Conservation (phyloP, 176 grass and related monocot species). For the Paspalum notatum region DNA sequence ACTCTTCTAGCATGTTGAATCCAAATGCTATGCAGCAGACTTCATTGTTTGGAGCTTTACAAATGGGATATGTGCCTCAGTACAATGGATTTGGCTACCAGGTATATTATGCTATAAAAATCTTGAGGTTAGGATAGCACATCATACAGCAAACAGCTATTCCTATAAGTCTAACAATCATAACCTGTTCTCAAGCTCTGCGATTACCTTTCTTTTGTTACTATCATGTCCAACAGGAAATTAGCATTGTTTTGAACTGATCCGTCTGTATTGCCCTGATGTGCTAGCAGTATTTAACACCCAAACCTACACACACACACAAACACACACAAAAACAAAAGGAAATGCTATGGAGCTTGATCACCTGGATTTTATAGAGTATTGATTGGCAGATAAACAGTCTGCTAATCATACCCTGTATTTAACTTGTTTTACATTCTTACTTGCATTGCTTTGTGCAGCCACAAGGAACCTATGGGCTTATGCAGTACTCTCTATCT, state of each 20-base stretch:
- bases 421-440: slow-evolving; percentile 27
- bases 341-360: background rate
- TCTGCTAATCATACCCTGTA: background rate
- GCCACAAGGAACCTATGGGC: slow-evolving; percentile 87
- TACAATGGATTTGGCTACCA: slow-evolving; percentile 99
- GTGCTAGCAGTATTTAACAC: background rate
- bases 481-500: slow-evolving; percentile 91
- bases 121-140: slow-evolving; percentile 18
- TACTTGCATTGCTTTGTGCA: slow-evolving; percentile 50
- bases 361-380: slow-evolving; percentile 23
- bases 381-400: background rate
- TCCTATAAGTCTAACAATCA: background rate
- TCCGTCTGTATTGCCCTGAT: too few species aligned
- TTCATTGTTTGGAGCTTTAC: slow-evolving; percentile 88
- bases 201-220: background rate
- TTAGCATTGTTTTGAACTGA: slow-evolving; percentile 19
- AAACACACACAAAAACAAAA: background rate
- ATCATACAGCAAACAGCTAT: slow-evolving; percentile 1
- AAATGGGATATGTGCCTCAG: slow-evolving; percentile 82
- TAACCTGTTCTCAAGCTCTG: slow-evolving; percentile 9
- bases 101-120: slow-evolving; percentile 50
- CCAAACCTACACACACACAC: too few species aligned
- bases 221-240: background rate
- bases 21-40: slow-evolving; percentile 78
- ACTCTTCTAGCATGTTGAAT: slow-evolving; percentile 62